phyloP scores from a whole-genome alignment of 371 early-diverging fungal species.

The Rhizopus microsporus region DNA sequence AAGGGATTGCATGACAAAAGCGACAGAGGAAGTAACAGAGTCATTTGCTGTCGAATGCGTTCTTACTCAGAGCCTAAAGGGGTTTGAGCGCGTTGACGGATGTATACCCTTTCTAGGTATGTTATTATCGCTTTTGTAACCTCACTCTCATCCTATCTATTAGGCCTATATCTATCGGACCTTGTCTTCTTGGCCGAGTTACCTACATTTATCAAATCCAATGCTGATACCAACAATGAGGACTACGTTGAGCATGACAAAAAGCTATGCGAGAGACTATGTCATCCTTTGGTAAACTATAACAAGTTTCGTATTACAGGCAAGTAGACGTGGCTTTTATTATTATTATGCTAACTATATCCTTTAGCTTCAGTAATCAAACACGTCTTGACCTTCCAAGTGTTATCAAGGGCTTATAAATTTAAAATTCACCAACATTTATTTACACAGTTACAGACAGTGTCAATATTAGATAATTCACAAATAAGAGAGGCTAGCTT shows the following conservation, averaged over 20 bases:
- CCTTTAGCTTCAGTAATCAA: constrained; percentile 58
- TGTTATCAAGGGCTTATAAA: constrained; percentile 54
- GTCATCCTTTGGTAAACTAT: constrained; percentile 57
- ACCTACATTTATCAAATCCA: constrained; percentile 52
- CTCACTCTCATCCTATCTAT: too few species aligned
- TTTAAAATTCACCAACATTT: constrained; percentile 37
- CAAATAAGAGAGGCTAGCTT: constrained; percentile 46
- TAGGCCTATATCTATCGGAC: constrained; percentile 67
- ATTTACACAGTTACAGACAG: constrained; percentile 25
- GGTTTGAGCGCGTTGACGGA: constrained; percentile 27
- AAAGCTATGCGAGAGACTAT: constrained; percentile 26
- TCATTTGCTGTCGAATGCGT: constrained; percentile 47
- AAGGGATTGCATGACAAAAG: constrained; percentile 56
- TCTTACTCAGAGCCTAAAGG: constrained; percentile 27
- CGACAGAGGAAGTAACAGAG: constrained; percentile 43
- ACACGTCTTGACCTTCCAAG: constrained; percentile 63
- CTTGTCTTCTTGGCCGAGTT: constrained; percentile 65
- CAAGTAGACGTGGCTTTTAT: constrained; percentile 3
- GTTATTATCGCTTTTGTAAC: background rate
- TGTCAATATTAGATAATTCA: constrained; percentile 39
- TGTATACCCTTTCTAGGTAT: constrained; percentile 64
- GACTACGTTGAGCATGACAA: constrained; percentile 26
- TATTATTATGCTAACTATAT: constrained; percentile 3
- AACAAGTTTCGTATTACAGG: constrained; percentile 66
- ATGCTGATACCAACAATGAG: constrained; percentile 10